Base-by-base conservation (phyloP, 1,284 basidiomycete species). In the Hypsizygus ulmarius region DNA sequence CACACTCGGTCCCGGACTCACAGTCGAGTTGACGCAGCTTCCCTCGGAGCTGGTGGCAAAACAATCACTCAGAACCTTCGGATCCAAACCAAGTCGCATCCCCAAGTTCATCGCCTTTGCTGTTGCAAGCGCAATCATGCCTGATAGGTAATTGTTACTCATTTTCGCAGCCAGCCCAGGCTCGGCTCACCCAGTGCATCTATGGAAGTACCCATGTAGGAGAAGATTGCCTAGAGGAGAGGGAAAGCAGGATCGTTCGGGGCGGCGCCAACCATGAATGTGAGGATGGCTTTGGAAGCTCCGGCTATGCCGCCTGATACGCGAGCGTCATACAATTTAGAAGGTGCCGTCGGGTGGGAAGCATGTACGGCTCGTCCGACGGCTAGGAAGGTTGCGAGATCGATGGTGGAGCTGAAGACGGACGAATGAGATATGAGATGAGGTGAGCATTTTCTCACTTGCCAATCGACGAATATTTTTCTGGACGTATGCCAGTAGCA, bases 81-180 rank as follows among this genome's bases (percentile, higher is more conserved):
- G 64, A 25, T 71, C 70, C 3, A 73, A 49, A 1, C 70, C 71
- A 18, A 73, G 59, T 30, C 67, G 59, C 66, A 73, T 72, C 0
- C 69, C 69, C 8, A 73, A 56, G 45, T 70, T 71, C 70, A 73
- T 73, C 3, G 69, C 69, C 51, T 71, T 68, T 15, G 68, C 59
- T 3, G 68, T 72, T 4, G 69, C 69, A 14, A 72, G 60, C 1
- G 69, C 67, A 39, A 70, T 68, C 52, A 68, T 59, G 1, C 67
- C 66, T n/a, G 64, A 67, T 16, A 72, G 59, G 50, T 72, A 72
- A 46, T 71, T 73, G 50, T 72, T 71, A 56, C 67, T 69, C 30
- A 72, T 50, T 51, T 72, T 73, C 12, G 69, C 66, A 18, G 68
- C 69, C 2, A 73, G 57, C 11, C 71, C 69, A 71, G 64, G 6